These are phyloP conservation scores for Xylaria hypoxylon DNA, from an alignment of 2,329 filamentous ascomycete genomes.

Conservation along the genomic window DNA sequence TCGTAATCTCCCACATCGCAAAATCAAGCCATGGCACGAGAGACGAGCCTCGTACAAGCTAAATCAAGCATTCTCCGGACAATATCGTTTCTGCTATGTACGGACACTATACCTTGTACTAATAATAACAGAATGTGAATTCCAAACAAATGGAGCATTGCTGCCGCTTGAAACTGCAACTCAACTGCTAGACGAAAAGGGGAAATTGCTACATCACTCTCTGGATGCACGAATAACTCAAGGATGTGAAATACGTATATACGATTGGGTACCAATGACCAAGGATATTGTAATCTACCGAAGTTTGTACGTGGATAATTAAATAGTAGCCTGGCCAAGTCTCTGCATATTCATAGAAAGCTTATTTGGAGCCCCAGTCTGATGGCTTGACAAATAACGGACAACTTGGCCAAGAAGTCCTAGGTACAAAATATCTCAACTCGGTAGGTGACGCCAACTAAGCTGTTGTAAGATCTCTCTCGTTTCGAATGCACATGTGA, in stretches of 20 bases:
- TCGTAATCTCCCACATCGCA: background rate
- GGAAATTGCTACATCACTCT: background rate
- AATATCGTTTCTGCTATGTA: background rate
- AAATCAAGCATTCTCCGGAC: background rate
- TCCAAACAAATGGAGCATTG: background rate
- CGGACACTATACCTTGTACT: too few species aligned
- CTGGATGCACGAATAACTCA: background rate
- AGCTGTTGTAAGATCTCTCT: constrained; percentile 6
- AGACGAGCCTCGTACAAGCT: too few species aligned
- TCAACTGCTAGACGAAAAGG: background rate
- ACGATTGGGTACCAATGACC: background rate
- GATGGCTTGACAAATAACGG: constrained; percentile 2
- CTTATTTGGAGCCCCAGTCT: background rate
- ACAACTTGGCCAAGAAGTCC: background rate
- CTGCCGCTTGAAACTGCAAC: background rate
- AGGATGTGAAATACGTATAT: background rate
- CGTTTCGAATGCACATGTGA: constrained; percentile 9
- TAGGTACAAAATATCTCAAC: constrained; percentile 16
- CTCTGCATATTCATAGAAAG: background rate
- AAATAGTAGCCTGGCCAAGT: background rate
- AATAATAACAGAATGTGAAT: background rate
- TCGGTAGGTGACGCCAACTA: constrained; percentile 29
- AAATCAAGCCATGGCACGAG: background rate
- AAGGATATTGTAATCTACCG: background rate
- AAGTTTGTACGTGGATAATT: background rate